Evolutionary conservation across 2,329 filamentous ascomycete species (phyloP).

Genomic region (Alternaria tenuissima): DNA sequence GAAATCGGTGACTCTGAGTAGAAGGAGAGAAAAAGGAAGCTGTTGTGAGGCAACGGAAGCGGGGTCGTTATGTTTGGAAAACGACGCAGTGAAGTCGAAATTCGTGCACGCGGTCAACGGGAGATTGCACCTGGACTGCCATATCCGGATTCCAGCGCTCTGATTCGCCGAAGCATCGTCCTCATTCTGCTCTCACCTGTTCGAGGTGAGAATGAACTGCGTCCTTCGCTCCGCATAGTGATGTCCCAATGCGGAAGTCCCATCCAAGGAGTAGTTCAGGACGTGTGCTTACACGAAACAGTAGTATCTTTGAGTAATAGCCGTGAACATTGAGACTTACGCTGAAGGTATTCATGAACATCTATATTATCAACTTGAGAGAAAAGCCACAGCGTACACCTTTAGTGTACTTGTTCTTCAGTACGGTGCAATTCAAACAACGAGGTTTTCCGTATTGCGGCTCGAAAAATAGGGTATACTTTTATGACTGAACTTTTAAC

Average conservation of each 20-base stretch:
- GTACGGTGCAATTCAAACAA: background rate
- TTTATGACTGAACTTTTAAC: background rate
- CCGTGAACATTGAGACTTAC: background rate
- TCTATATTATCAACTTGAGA: background rate
- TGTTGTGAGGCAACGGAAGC: background rate
- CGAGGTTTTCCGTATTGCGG: background rate
- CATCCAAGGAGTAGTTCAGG: background rate
- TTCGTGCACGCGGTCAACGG: background rate
- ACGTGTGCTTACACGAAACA: background rate
- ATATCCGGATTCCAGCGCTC: background rate
- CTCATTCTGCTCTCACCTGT: background rate
- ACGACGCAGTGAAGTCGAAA: constrained; percentile 17
- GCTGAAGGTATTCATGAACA: background rate
- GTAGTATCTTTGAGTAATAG: too few species aligned
- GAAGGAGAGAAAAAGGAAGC: background rate
- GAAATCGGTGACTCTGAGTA: background rate
- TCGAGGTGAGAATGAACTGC: background rate
- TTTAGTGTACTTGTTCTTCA: background rate
- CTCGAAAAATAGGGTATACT: background rate
- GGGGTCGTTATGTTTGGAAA: constrained; percentile 8
- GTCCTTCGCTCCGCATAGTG: background rate
- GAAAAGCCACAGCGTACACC: background rate
- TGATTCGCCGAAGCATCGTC: background rate
- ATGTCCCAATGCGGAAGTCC: background rate
- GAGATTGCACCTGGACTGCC: constrained; percentile 6